Percentiles rank a stretch among this genome's conserved stretches.
Conservation (phyloP, 139 green algal species). For the Spirogloea muscicola region DNA sequence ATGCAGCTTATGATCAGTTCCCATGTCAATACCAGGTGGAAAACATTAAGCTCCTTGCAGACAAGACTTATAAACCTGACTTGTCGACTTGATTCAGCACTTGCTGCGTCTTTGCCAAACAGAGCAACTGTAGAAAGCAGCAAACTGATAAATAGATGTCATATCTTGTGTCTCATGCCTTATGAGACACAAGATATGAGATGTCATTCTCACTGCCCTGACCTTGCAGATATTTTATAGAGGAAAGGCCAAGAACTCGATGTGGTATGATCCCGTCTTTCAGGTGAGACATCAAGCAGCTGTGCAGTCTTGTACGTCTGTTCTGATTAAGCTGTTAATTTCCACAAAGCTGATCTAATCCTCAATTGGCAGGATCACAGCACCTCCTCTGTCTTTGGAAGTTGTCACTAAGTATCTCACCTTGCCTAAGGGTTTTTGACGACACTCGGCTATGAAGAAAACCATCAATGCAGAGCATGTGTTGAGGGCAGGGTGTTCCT, state of each 20-base stretch:
- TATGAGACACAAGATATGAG: no score
- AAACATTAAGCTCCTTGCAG: no score
- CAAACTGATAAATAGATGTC: no score
- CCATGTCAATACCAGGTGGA: constrained; percentile 76
- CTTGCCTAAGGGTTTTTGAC: no score
- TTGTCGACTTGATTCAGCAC: no score
- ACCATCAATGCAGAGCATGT: not conserved
- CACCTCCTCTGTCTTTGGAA: not conserved
- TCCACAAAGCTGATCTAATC: not conserved
- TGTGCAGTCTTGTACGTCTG: not conserved
- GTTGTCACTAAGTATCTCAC: no score
- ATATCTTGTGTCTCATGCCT: no score
- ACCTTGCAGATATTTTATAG: constrained; percentile 75
- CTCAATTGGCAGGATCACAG: not conserved
- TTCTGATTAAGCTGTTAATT: not conserved
- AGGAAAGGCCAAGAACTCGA: constrained; percentile 63
- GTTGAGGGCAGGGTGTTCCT: not conserved
- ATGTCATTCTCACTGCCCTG: no score
- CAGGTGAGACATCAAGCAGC: constrained; percentile 18
- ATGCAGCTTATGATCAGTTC: constrained; percentile 84
- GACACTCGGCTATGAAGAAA: no score
- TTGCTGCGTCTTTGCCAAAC: constrained; percentile 60
- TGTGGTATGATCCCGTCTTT: constrained; percentile 74
- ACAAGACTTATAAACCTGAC: no score
- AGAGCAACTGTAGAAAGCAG: no score